Evolutionary conservation across 2,329 filamentous ascomycete genomes (phyloP), one percentile per base, ranked within the genome.

Genomic region (Colletotrichum melonis): DNA sequence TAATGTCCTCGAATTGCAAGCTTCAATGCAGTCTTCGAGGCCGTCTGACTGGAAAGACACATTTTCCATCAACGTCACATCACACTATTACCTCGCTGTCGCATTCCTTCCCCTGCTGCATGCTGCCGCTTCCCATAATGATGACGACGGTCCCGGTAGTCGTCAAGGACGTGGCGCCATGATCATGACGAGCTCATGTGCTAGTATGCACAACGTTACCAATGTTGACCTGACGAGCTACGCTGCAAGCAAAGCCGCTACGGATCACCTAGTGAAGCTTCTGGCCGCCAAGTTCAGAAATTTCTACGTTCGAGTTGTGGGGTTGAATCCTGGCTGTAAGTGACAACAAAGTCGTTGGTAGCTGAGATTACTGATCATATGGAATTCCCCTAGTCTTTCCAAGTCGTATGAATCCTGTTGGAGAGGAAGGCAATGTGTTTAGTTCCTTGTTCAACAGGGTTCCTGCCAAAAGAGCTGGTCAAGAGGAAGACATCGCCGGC

Each of bases 151-250:
- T 79, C 9, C 64, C 4, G 77, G 76, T 1, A 54, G 77, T 63
- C 63, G 58, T 5, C 66, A 84, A 30, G 86, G 87, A 8, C 80
- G 86, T 7, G 87, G 86, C 0, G 84, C 84, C 0, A 78, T 88
- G 19, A 79, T 88, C 4, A 79, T 89, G 5, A 88, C 86, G 4
- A 88, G 87, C 76, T 86, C 84, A 2, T 88, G 87, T 75, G 86
- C 87, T 2, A 87, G 86, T 76, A 85, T 88, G 82, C 86, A 88
- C 72, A 88, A 88, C 77, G 84, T 77, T 1, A 88, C 87, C 1
- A 88, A 88, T 74, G 81, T 88, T 4, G 87, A 88, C 73, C 78
- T 88, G 76, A 88, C 86, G 5, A 87, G 84, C 75, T 88, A 89
- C 73, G 86, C 86, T 0, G 77, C 84, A 0, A 88, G 85, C 74